Conservation (phyloP, 768 basidiomycete species). For the Dictyophora rubrovolvata region DNA sequence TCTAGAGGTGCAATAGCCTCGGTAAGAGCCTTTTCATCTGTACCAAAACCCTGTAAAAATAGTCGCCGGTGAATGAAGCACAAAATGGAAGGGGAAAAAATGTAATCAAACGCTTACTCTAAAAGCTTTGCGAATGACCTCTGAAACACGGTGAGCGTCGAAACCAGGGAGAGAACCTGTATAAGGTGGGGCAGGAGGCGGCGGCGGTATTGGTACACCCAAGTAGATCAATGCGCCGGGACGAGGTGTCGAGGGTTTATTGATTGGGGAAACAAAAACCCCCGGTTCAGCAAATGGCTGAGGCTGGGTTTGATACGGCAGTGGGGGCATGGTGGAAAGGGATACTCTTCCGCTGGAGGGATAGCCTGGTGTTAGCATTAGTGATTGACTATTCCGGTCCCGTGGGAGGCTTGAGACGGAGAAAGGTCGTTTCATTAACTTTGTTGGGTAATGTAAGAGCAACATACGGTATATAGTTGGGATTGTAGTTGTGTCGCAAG, state of each 20-base stretch:
- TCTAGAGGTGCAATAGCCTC: conserved; percentile 5
- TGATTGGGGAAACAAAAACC: not conserved
- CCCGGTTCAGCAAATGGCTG: not conserved
- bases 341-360: not conserved
- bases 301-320: not conserved
- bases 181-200: not conserved
- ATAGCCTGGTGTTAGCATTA: not conserved
- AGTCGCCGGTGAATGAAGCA: not conserved
- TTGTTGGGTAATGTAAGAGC: not conserved
- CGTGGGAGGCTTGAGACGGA: not conserved
- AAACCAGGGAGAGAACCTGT: conserved; percentile 3
- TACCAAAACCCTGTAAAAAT: conserved; percentile 5
- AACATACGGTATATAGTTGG: not conserved
- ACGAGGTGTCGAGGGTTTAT: not conserved
- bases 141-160: conserved; percentile 1
- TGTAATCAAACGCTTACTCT: not conserved
- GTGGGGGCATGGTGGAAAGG: not conserved
- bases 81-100: not conserved
- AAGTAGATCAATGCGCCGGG: conserved; percentile 1
- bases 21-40: conserved; percentile 7
- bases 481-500: not conserved
- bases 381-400: not conserved
- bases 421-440: not conserved
- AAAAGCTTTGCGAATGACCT: conserved; percentile 4
- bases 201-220: conserved; percentile 7